phyloP scores from a whole-genome alignment of 1,139 yeast species.

The Sugiyamaella xylanicola region DNA sequence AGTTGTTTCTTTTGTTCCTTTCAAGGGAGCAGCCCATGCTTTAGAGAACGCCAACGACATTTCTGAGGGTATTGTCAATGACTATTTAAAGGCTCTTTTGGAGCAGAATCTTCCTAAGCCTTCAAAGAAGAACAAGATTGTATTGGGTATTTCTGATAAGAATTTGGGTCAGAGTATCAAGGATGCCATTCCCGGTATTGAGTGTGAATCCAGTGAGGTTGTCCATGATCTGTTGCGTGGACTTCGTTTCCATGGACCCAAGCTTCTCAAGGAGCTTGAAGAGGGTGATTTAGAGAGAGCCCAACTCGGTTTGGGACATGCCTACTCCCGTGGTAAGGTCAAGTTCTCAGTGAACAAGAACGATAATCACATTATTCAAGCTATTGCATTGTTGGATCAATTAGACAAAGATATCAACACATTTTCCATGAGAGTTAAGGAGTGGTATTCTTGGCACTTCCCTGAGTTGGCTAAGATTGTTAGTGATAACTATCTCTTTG shows the following conservation, averaged over 20 bases:
- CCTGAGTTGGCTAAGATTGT: conserved; percentile 97
- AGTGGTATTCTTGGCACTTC: conserved; percentile 99
- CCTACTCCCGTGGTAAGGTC: conserved; percentile 97
- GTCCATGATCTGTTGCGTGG: conserved; percentile 97
- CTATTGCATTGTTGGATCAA: conserved; percentile 94
- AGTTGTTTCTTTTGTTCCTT: conserved; percentile 94
- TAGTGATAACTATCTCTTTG: conserved; percentile 87
- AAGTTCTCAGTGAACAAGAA: conserved; percentile 98
- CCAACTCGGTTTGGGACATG: conserved; percentile 98
- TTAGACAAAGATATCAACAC: conserved; percentile 97
- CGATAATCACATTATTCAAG: conserved; percentile 98
- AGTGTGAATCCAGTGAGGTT: conserved; percentile 86
- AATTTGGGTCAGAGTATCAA: conserved; percentile 96
- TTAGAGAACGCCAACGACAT: conserved; percentile 97
- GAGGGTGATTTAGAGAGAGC: conserved; percentile 97
- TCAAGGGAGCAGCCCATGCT: conserved; percentile 99
- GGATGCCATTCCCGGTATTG: conserved; percentile 84
- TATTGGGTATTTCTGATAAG: conserved; percentile 89
- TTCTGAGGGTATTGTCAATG: conserved; percentile 95
- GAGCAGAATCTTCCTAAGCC: conserved; percentile 92
- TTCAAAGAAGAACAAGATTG: conserved; percentile 58
- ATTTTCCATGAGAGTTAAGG: conserved; percentile 97
- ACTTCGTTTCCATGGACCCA: conserved; percentile 85
- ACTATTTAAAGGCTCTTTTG: conserved; percentile 82
- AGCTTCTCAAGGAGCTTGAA: conserved; percentile 87